Percentiles rank a stretch among this genome's conserved stretches.
These are phyloP conservation scores for Ogataea hybrid DNA, from an alignment of 1,139 yeast species.

Conservation along the genomic window DNA sequence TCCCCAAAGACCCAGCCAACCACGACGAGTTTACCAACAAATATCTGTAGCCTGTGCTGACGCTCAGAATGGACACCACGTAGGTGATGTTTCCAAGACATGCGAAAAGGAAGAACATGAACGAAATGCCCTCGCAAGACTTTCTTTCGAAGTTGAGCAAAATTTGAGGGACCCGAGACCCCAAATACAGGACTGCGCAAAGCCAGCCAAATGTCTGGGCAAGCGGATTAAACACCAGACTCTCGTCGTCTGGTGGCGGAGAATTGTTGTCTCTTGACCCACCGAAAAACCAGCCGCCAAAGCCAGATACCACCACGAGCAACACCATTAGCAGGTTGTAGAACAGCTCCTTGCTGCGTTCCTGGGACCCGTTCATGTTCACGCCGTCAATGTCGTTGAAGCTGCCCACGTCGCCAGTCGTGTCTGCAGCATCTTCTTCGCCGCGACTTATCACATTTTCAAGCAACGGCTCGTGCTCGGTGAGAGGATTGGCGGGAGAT, in stretches of 20 bases:
- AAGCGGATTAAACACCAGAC: constrained; percentile 60
- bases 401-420: constrained; percentile 23
- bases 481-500: constrained; percentile 86
- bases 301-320: constrained; percentile 70
- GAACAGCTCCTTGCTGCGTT: constrained; percentile 29
- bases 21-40: constrained; percentile 83
- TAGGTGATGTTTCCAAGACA: constrained; percentile 90
- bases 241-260: constrained; percentile 37
- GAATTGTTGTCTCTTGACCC: constrained; percentile 17
- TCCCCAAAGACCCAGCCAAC: constrained; percentile 91
- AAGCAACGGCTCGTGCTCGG: constrained; percentile 49
- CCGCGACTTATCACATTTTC: constrained; percentile 32
- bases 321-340: constrained; percentile 65
- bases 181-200: constrained; percentile 81
- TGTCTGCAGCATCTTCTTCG: constrained; percentile 19
- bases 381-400: constrained; percentile 34
- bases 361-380: constrained; percentile 19
- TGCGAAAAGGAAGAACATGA: constrained; percentile 88
- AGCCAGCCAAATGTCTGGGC: constrained; percentile 93
- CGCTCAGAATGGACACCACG: constrained; percentile 77
- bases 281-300: constrained; percentile 78
- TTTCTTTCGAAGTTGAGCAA: constrained; percentile 77
- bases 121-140: constrained; percentile 90
- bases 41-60: constrained; percentile 68
- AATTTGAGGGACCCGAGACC: constrained; percentile 89